These are phyloP conservation scores for Dictyostelium firmibasis DNA, from an alignment of 78 protist species.

Conservation along the genomic window DNA sequence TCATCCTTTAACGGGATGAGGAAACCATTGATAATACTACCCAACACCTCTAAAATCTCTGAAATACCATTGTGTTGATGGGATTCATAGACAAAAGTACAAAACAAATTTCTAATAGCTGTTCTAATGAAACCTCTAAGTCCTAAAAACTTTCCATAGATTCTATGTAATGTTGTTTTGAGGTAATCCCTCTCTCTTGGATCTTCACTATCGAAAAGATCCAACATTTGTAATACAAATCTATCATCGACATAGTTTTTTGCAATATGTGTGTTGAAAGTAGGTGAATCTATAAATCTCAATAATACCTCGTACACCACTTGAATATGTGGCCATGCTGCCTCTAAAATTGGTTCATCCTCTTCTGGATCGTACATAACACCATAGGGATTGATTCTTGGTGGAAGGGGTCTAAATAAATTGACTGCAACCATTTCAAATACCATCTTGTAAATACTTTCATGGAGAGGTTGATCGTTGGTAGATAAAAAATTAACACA, in stretches of 20 bases:
- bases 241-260: conserved; percentile 84
- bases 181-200: conserved; percentile 98
- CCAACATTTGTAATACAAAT: conserved; percentile 90
- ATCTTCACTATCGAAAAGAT: conserved; percentile 96
- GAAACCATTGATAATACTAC: conserved; percentile 97
- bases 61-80: conserved; percentile 94
- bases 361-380: conserved; percentile 90
- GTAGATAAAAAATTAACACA: conserved; percentile 88
- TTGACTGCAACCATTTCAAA: conserved; percentile 91
- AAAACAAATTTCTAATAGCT: conserved; percentile 91
- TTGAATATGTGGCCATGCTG: conserved; percentile 96
- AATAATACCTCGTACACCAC: conserved; percentile 91
- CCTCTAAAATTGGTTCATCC: conserved; percentile 94
- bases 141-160: conserved; percentile 95
- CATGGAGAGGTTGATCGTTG: conserved; percentile 78
- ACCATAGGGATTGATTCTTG: conserved; percentile 81
- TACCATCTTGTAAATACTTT: conserved; percentile 83
- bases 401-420: conserved; percentile 93
- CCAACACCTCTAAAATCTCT: conserved; percentile 95
- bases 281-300: conserved; percentile 92
- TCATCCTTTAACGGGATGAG: conserved; percentile 97
- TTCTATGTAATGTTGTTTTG: conserved; percentile 96
- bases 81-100: conserved; percentile 89
- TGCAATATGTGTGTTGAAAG: conserved; percentile 89
- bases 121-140: conserved; percentile 93